phyloP scores from a whole-genome alignment of 352 stramenopile species.

The Phytophthora melonis region DNA sequence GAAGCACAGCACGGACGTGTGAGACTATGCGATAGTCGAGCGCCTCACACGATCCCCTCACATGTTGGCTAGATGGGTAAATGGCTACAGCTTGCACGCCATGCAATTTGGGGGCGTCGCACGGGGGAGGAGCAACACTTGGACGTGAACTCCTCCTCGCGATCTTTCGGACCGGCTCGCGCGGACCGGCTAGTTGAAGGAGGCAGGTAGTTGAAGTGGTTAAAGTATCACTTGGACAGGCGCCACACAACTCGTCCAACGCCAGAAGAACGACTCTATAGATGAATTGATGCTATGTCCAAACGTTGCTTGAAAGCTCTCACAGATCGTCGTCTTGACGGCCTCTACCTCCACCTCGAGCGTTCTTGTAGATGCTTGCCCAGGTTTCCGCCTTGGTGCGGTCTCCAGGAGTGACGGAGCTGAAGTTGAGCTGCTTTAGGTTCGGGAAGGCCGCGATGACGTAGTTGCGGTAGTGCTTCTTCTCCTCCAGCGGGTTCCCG shows the following conservation, averaged over 20 bases:
- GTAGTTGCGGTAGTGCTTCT: conserved; percentile 90
- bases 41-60: neutral
- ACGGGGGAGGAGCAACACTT: conserved; percentile 8
- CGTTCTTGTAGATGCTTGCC: conserved; percentile 74
- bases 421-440: conserved; percentile 83
- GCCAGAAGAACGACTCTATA: too few relatives aligned
- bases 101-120: conserved; percentile 30
- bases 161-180: conserved; percentile 39
- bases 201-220: conserved; percentile 30
- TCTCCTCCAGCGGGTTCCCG: conserved; percentile 87
- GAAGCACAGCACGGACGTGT: neutral
- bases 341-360: conserved; percentile 16
- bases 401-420: conserved; percentile 70
- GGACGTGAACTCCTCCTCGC: conserved; percentile 13
- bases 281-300: neutral
- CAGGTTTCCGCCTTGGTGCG: conserved; percentile 75
- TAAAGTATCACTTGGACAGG: conserved; percentile 43
- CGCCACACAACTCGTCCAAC: conserved; percentile 1
- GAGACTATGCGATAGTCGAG: neutral
- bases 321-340: conserved; percentile 21
- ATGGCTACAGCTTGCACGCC: conserved; percentile 6
- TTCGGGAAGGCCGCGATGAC: conserved; percentile 73
- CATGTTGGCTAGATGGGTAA: neutral
- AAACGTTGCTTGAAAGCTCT: neutral
- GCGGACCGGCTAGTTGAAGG: conserved; percentile 28